Evolutionary conservation across 768 basidiomycete genomes (phyloP).

Genomic region (Sutorius australiensis): DNA sequence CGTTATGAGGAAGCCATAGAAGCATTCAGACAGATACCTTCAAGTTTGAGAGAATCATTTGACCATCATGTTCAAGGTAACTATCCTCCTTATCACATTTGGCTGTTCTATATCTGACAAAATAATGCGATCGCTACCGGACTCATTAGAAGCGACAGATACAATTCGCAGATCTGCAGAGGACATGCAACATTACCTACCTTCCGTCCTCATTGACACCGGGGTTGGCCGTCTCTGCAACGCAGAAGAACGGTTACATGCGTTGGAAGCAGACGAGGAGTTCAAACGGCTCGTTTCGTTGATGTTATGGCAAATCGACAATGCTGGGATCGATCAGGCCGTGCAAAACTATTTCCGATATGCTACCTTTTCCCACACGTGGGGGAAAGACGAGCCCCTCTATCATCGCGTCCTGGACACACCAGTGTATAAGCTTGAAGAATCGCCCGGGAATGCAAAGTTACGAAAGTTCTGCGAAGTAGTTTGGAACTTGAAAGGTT

Average conservation of each 20-base stretch:
- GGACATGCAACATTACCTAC: slow-evolving; percentile 4
- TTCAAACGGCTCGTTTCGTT: slow-evolving; percentile 19
- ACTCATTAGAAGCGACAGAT: slow-evolving; percentile 5
- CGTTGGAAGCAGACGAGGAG: slow-evolving; percentile 8
- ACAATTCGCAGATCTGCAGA: background rate
- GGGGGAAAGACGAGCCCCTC: slow-evolving; percentile 17
- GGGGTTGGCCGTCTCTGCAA: slow-evolving; percentile 13
- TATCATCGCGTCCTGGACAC: slow-evolving; percentile 12
- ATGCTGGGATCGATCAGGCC: background rate
- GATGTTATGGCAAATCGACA: background rate
- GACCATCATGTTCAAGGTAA: slow-evolving; percentile 3
- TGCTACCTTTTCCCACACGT: slow-evolving; percentile 23
- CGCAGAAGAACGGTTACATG: background rate
- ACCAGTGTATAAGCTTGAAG: slow-evolving; percentile 8
- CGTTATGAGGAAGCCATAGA: slow-evolving; percentile 18
- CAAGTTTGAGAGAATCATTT: slow-evolving; percentile 1
- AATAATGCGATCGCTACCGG: background rate
- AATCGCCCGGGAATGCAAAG: slow-evolving; percentile 10
- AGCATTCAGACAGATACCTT: slow-evolving; percentile 4
- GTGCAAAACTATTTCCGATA: slow-evolving; percentile 16
- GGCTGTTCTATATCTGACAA: background rate
- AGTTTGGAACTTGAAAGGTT: slow-evolving; percentile 15
- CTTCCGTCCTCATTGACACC: slow-evolving; percentile 15
- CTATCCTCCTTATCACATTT: background rate
- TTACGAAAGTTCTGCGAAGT: slow-evolving; percentile 16